Base-by-base conservation (phyloP, 306 rosid genomes). In the Trifolium dubium region DNA sequence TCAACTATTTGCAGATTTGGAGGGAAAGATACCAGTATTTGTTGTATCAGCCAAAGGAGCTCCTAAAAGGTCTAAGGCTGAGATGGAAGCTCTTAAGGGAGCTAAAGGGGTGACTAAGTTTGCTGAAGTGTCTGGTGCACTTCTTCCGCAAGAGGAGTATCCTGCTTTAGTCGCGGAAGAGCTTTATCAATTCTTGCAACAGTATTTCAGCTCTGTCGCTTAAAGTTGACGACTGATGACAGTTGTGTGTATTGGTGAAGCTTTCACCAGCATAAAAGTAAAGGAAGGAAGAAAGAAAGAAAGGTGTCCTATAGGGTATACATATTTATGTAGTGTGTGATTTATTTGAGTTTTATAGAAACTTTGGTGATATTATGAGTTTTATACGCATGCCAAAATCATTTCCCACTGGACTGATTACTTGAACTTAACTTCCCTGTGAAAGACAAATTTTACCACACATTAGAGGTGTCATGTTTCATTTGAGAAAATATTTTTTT, bases 121-220 rank as follows among this genome's bases (percentile, higher is more conserved):
- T 84, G 91, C 87, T 59, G 94, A 91, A 80, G 86, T 93, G 2
- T 85, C 96, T 4, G 98, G 98, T 10, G 98, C 98, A 71, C 92
- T 91, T 73, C 98, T 93, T 85, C 98, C 98, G 2, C 98, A 93
- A 69, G 98, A 91, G 69, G 98, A 93, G 88, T 91, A 88, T 80
- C 97, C 97, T 10, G 64, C 77, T 29, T 61, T 77, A 8, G 91
- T 93, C 74, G 91, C 96, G 10, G 86, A 89, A 75, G 97, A 89
- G 87, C 96, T 93, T 73, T 82, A 80, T 82, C 77, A 66, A 61
- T 93, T 93, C 88, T 85, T 89, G 94, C 88, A 49, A 74, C 89
- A 89, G 77, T 83, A 71, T 78, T 83, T 78, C 65, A 79, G 69
- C 69, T 6, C 75, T 43, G 64, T 18, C 53, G 76, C 80, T 28